Evolutionary conservation across 1,284 basidiomycete species (phyloP), one percentile per base, ranked within the genome.

Genomic region (Tremellales sp.): DNA sequence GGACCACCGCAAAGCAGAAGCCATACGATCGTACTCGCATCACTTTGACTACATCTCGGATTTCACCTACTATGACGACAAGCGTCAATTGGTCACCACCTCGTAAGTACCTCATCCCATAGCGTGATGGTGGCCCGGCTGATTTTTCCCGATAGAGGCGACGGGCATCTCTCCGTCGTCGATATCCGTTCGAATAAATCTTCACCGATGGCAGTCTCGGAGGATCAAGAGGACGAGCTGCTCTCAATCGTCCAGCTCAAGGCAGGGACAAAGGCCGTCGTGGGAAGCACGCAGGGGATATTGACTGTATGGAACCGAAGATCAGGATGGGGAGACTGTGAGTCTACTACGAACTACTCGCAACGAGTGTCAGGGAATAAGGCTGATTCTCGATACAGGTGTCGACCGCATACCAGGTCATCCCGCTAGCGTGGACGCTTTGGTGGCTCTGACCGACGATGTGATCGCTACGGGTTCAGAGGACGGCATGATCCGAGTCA

Each of bases 21-120:
- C 80, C 29, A 75, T 87, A 19, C 78, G 85, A 31, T 75, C 79
- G 13, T 92, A 92, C 68, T 82, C 78, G 11, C 92, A 97, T 50
- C 93, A 97, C 66, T 92, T 86, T 66, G 92, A 97, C 74, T 97
- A 92, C 72, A 94, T 97, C 49, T 89, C 90, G 21, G 91, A 93
- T 67, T 89, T 97, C 72, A 73, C 89, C 36, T 97, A 87, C 81
- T 73, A 90, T 46, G 81, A 82, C 39, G 86, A 89, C 73, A 88
- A 88, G 72, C 86, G 84, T 60, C 89, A 92, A 51, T 79, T 93
- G 3, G 81, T 93, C 23, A 79, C 84, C 24, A 91, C 89, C 2
- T 92, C 88, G 87, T 89, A 63, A 51, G 79, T 59, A 51, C 23
- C n/a, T 42, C 17, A 22, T 29, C 36, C 2, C 19, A 17, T 29